phyloP scores from a whole-genome alignment of 176 grass and related monocot species.

The Carex myosuroides region DNA sequence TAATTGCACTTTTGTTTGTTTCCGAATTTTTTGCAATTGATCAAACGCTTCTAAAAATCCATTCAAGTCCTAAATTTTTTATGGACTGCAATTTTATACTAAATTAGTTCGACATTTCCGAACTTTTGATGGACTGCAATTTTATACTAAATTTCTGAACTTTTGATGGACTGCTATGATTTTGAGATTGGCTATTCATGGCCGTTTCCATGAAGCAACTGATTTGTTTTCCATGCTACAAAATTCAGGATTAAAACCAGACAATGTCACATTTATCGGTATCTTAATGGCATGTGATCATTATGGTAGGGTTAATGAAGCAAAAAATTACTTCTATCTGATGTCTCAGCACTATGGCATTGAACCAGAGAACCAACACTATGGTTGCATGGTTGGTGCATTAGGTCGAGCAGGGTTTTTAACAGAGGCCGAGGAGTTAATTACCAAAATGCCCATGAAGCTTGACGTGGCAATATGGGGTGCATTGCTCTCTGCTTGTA shows the following conservation, averaged over 20 bases:
- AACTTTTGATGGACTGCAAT: no score
- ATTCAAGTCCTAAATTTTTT: no score
- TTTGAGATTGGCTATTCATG: conserved; percentile 50
- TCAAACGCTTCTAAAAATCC: no score
- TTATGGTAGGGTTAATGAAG: conserved; percentile 43
- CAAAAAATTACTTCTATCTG: conserved; percentile 31
- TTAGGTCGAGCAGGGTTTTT: conserved; percentile 45
- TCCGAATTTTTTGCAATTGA: no score
- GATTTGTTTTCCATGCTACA: conserved; percentile 38
- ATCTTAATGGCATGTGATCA: conserved; percentile 54
- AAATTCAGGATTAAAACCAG: conserved; percentile 16
- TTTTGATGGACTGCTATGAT: conserved; percentile 89
- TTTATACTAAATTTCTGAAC: no score
- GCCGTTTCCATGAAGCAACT: conserved; percentile 27
- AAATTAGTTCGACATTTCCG: no score
- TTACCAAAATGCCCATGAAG: conserved; percentile 47
- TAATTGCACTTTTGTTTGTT: no score
- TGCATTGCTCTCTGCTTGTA: conserved; percentile 58
- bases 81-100: no score
- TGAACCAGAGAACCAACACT: conserved; percentile 49
- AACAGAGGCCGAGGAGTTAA: conserved; percentile 46
- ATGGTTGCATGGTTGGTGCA: conserved; percentile 58
- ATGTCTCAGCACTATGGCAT: conserved; percentile 35
- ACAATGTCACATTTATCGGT: conserved; percentile 63
- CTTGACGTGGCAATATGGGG: conserved; percentile 59